Evolutionary conservation across 2,329 filamentous ascomycete genomes (phyloP).

Genomic region (Talaromyces rugulosus): DNA sequence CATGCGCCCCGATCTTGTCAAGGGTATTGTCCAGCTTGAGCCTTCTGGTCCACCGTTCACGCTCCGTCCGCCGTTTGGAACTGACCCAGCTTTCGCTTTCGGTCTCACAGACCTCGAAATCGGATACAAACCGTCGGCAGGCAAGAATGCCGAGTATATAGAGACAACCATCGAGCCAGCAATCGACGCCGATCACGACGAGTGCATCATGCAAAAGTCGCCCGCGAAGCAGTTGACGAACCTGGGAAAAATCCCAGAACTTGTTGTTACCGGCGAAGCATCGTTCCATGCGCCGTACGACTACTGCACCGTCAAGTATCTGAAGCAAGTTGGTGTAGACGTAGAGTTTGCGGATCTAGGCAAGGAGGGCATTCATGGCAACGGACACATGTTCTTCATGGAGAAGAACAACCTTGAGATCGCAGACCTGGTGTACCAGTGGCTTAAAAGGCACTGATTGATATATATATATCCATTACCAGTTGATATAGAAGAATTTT

Average conservation of each 20-base stretch:
- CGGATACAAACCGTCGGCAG: conserved; percentile 13
- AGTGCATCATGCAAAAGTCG: conserved; percentile 37
- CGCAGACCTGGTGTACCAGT: background rate
- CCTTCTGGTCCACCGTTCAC: conserved; percentile 47
- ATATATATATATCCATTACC: too few species aligned
- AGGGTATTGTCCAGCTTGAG: conserved; percentile 50
- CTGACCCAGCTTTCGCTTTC: conserved; percentile 12
- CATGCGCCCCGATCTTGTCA: conserved; percentile 44
- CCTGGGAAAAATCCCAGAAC: conserved; percentile 45
- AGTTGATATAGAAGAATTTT: too few species aligned
- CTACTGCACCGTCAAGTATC: conserved; percentile 50
- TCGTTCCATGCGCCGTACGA: conserved; percentile 55
- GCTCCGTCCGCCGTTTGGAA: conserved; percentile 13
- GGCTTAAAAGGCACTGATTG: background rate
- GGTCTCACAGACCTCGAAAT: conserved; percentile 20
- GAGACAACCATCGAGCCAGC: conserved; percentile 2
- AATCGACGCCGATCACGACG: conserved; percentile 8
- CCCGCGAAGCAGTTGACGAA: conserved; percentile 46
- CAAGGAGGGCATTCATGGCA: conserved; percentile 45
- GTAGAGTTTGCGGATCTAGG: conserved; percentile 45
- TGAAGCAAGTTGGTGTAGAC: conserved; percentile 49
- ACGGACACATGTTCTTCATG: conserved; percentile 48
- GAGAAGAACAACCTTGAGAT: conserved; percentile 21
- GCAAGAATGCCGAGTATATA: conserved; percentile 14
- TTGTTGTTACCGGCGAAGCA: conserved; percentile 51